Evolutionary conservation across 2,329 filamentous ascomycete species (phyloP).

Genomic region (Pyricularia grisea): DNA sequence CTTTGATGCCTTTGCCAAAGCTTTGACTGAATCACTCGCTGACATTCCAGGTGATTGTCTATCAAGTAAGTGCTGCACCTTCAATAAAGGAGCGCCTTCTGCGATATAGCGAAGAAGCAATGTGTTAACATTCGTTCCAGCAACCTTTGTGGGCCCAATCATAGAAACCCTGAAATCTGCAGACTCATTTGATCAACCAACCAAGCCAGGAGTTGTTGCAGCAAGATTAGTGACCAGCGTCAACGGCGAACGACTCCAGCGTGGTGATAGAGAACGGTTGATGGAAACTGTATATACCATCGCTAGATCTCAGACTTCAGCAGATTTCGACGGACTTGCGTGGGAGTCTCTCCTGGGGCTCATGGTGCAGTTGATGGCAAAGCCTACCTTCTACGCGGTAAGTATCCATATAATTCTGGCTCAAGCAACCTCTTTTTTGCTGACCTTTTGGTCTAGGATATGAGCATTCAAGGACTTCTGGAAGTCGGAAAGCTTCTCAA

Average conservation of each 20-base stretch:
- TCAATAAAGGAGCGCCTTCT: background rate
- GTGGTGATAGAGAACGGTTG: background rate
- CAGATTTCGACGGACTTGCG: background rate
- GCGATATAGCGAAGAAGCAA: background rate
- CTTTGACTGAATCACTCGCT: background rate
- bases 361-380: conserved; percentile 37
- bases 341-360: conserved; percentile 31
- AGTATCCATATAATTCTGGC: background rate
- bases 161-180: background rate
- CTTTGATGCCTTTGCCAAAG: background rate
- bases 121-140: background rate
- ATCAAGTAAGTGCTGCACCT: background rate
- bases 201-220: background rate
- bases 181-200: background rate
- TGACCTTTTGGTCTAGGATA: conserved; percentile 15
- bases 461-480: conserved; percentile 20
- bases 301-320: background rate
- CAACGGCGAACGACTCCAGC: background rate
- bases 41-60: background rate
- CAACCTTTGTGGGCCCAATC: background rate
- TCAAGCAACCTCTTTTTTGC: background rate
- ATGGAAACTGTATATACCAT: background rate
- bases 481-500: background rate
- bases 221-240: background rate
- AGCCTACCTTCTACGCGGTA: conserved; percentile 40